Evolutionary conservation across 108 stramenopile species (phyloP).

Genomic region (Cylindrotheca fusiformis): DNA sequence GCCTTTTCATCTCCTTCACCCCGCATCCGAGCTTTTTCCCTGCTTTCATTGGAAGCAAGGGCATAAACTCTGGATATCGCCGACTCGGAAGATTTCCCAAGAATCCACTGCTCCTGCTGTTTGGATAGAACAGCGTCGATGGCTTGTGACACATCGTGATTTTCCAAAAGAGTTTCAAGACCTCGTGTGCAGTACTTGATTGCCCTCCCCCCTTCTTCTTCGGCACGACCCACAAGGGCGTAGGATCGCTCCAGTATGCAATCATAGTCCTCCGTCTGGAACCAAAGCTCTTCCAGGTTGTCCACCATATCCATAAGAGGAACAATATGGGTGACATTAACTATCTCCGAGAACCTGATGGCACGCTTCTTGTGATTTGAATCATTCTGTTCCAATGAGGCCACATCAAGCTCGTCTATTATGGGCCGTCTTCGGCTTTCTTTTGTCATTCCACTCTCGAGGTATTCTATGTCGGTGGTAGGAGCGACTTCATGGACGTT

Average conservation of each 20-base stretch:
- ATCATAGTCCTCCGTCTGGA: neutral
- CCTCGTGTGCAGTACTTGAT: neutral
- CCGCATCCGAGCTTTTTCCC: neutral
- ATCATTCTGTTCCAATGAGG: too few relatives aligned
- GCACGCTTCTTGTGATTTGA: neutral
- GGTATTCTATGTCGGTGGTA: too few relatives aligned
- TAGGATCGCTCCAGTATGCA: neutral
- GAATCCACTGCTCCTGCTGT: neutral
- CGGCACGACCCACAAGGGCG: too few relatives aligned
- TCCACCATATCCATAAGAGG: neutral
- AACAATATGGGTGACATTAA: neutral
- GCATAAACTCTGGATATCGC: neutral
- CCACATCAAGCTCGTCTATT: too few relatives aligned
- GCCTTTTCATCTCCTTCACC: neutral
- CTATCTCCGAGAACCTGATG: neutral
- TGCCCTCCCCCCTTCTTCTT: neutral
- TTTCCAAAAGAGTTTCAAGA: neutral
- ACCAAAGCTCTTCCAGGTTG: neutral
- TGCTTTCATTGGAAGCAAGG: neutral
- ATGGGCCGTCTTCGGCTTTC: too few relatives aligned
- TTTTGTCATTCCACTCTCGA: too few relatives aligned
- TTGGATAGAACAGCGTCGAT: neutral
- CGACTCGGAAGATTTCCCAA: neutral
- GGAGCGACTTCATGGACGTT: too few relatives aligned
- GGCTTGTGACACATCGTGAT: neutral